Evolutionary conservation across 2,329 filamentous ascomycete species (phyloP), one percentile per base, ranked within the genome.

Genomic region (Pezicula rhizophila): DNA sequence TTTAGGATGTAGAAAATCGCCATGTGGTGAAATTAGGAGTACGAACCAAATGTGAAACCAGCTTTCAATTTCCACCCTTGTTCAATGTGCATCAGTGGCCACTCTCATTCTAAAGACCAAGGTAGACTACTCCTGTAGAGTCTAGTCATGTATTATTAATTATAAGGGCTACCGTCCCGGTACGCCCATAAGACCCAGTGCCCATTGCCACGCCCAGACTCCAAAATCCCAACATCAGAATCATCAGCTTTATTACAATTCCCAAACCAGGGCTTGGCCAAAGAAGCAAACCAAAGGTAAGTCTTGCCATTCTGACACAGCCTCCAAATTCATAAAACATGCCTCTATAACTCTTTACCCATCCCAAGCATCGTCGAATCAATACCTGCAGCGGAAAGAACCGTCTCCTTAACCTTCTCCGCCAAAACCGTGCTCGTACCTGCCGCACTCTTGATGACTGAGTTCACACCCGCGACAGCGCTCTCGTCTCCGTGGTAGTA

Each of bases 401-500:
- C 35, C 3, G 56, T 61, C 54, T 61, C 54, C 47, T 58, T 61
- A 17, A 57, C 55, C 44, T 53, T 53, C 33, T 60, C 53, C 11
- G 52, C 47, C 12, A 59, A 20, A 3, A 54, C 48, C 17, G 58
- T 52, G 25, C 54, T 56, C 35, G 54, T 51, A 11, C 18, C 15
- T 12, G n/a, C 25, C 28, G 47, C 39, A 26, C 51, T 57, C 45
- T 60, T 53, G 28, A 59, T 42, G 17, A 56, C 45, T 14, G 58
- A 58, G 14, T 52, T 49, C 11, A 60, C 50, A 14, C 49, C 52
- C 17, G 44, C 50, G 11, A 42, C 60, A 12, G 57, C 72, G 51
- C 75, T 76, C 59, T 81, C 78, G 64, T 96, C 90, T 58, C 93
- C 93, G 56, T 85, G 84, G 68, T 89, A 88, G 76, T 99, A 99